Percentiles rank a stretch among this genome's conserved stretches.
phyloP scores from a whole-genome alignment of 192 early-diverging fungal species.

The Coemansia sp. region DNA sequence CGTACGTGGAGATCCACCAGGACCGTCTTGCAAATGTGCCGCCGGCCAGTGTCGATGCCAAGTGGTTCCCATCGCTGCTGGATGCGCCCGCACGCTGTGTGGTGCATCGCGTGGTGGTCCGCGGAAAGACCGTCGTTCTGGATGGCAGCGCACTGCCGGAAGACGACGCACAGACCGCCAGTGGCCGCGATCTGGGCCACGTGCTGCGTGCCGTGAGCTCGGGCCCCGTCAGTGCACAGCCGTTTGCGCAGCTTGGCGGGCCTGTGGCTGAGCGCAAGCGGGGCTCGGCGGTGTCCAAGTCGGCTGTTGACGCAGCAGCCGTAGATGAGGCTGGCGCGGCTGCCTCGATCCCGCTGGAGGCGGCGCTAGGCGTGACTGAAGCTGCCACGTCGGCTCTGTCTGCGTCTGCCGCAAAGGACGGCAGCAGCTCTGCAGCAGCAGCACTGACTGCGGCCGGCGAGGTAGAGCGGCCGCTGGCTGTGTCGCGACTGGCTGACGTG shows the following conservation, averaged over 20 bases:
- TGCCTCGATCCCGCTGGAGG: slow-evolving; percentile 1
- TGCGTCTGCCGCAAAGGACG: neutral
- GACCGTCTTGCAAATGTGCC: slow-evolving; percentile 67
- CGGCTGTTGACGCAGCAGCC: slow-evolving; percentile 14
- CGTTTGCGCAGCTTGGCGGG: slow-evolving; percentile 26
- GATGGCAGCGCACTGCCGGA: slow-evolving; percentile 68
- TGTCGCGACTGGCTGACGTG: slow-evolving; percentile 42
- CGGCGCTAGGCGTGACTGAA: neutral
- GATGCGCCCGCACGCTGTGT: slow-evolving; percentile 65
- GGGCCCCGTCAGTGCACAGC: slow-evolving; percentile 39
- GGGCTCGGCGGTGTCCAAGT: slow-evolving; percentile 1
- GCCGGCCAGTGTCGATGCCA: slow-evolving; percentile 27
- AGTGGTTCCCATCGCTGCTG: slow-evolving; percentile 55
- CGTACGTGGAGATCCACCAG: slow-evolving; percentile 92
- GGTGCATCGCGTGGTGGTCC: slow-evolving; percentile 89
- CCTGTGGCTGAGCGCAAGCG: slow-evolving; percentile 10
- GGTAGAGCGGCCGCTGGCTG: slow-evolving; percentile 24
- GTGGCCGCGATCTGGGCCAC: slow-evolving; percentile 55
- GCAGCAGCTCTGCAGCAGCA: neutral
- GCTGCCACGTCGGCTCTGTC: neutral
- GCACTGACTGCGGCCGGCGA: neutral
- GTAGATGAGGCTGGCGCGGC: slow-evolving; percentile 25
- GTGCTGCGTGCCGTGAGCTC: slow-evolving; percentile 48
- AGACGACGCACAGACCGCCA: slow-evolving; percentile 27
- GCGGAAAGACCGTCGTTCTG: slow-evolving; percentile 81